phyloP scores from a whole-genome alignment of 305 asterid genomes.

The Fraxinus baroniana region DNA sequence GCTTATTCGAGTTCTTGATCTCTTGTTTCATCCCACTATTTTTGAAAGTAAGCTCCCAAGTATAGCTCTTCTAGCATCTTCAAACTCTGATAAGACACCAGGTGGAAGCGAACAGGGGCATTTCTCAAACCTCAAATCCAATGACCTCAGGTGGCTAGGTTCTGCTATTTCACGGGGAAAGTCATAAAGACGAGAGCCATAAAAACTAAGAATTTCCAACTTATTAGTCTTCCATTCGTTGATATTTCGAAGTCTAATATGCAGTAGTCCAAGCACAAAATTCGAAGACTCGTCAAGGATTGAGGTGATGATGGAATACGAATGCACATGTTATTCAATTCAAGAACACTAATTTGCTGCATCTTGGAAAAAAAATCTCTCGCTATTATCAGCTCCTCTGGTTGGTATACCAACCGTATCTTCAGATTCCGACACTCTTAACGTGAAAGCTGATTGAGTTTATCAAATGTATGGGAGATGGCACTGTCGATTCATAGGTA shows the following conservation, averaged over 20 bases:
- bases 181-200: not conserved
- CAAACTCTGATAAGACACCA: not conserved
- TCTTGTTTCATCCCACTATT: not conserved
- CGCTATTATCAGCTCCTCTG: not conserved
- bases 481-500: too few species aligned
- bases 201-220: conserved; percentile 28
- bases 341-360: conserved; percentile 27
- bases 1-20: not conserved
- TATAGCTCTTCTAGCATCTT: conserved; percentile 16
- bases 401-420: not conserved
- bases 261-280: conserved; percentile 13
- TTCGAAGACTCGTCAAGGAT: conserved; percentile 17
- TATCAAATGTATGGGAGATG: not conserved
- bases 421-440: conserved; percentile 26
- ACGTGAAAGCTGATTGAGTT: conserved; percentile 1
- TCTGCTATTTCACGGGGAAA: conserved; percentile 11
- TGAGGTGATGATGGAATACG: conserved; percentile 14
- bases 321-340: not conserved
- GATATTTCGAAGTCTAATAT: not conserved
- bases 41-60: conserved; percentile 6
- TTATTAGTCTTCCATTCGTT: conserved; percentile 22
- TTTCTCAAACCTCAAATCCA: conserved; percentile 16
- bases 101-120: not conserved
- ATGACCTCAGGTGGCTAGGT: not conserved
- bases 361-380: conserved; percentile 9